Evolutionary conservation across 805 yeast species (phyloP), one percentile per base, ranked within the genome.

Genomic region (Teunomyces pallodes): DNA sequence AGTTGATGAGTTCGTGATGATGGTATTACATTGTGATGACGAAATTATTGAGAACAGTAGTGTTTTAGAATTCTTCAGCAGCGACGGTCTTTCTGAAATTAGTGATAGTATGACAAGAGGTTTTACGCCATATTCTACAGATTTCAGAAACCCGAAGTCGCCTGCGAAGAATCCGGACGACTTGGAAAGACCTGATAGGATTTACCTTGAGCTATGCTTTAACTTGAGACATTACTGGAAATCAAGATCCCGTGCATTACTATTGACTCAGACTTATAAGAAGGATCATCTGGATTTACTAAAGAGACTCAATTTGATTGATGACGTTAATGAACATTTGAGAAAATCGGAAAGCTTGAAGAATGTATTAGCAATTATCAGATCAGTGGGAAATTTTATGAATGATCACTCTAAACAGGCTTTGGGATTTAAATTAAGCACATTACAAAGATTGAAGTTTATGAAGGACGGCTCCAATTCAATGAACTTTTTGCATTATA

Each of bases 361-460:
- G 52, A 79, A 81, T 47, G 83, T 94, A 12, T 79, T 95, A 59
- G 90, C 88, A 48, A 82, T 94, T 42, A 92, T 94, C 52, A 73
- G 91, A 53, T 84, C 91, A 3, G 94, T 94, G 44, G 99, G 99
- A 50, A 94, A 94, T 65, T 92, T 84, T 64, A 94, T 94, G 99
- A 94, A 95, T 64, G 96, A 90, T 59, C 74, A 82, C n/a, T 76
- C 89, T 2, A 91, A 90, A 58, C 96, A 90, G 64, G 98, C 97
- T 1, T 79, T 81, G 54, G 99, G 99, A 3, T 95, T 95, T 76
- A 86, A 87, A 59, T 72, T 94, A 50, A 85, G 88, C 40, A 88
- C 97, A n/a, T 75, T 94, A 46, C 97, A 90, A 60, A 74, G 98
- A 56, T 76, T 94, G 49, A 88, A 86, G 29, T 90, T 95, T 56